Base-by-base conservation (phyloP, 2,329 filamentous ascomycete genomes). In the Aspergillus sp. region DNA sequence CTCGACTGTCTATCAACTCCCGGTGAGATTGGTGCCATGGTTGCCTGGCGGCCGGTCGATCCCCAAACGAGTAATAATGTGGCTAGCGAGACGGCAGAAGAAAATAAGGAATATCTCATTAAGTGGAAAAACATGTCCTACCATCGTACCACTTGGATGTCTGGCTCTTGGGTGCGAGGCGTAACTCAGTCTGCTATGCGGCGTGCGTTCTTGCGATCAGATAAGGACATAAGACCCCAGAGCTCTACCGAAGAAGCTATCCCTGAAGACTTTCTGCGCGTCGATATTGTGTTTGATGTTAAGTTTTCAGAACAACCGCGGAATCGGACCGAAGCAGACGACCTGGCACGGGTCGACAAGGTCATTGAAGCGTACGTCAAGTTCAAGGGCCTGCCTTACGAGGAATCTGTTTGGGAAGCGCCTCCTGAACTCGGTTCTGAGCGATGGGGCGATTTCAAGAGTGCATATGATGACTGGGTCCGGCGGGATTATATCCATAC, bases 381-480 rank as follows among this genome's bases (percentile, higher is more conserved):
- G 64, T 97, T 90, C 66, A 88, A 94, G 65, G 93, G 93, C 8
- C 77, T 98, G 5, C 78, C 83, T 4, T 97, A 98, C 60, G 88
- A 95, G 52, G 89, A 96, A 49, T 80, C 82, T 1, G 89, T 94
- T 0, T 96, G 91, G 91, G 90, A 95, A 57, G 75, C 78, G 2
- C 88, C 89, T 0, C 91, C 91, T 0, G 68, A 73, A 2, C 70
- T 73, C 2, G 74, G 79, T 29, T 54, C 52, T 8, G 79, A 78
- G 28, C 75, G 85, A 35, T 96, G 89, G 80, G 73, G 77, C 3
- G 86, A 93, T 47, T 98, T 94, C 60, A 76, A 83, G 46, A 75
- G 77, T 10, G 91, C 93, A 0, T 98, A 95, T 62, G 79, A 85
- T 51, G 89, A 97, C 60, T 96, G 86, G 70, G 77, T 96, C 5